Base-by-base conservation (phyloP, 139 green algal species). In the Chlorella vulgaris region DNA sequence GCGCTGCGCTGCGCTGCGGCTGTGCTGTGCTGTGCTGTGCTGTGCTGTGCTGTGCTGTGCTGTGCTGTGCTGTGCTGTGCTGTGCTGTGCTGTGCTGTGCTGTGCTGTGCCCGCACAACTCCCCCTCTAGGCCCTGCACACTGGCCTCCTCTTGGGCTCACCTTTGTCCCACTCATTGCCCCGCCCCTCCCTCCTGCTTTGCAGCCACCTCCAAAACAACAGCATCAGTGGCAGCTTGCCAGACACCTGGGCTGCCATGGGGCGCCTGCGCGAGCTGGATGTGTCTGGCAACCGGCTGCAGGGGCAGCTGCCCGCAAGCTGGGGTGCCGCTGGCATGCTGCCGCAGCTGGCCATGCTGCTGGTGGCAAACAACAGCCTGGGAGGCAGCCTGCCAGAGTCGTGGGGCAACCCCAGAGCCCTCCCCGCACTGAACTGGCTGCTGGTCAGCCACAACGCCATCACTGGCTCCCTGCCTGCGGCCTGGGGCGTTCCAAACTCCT, bases 401-500 rank as follows among this genome's bases (percentile, higher is more conserved):
- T 81, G 74, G 74, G 74, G 74, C 58, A 40, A 29, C 38, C 58
- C 74, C 1, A 21, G 38, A 7, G 74, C 39, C 6, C 60, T 81
- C n/a, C 74, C 74, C n/a, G 38, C 74, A 2, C 74, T 81, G 28
- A 22, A 31, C 13, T 58, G 39, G 38, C 74, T 81, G 74, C 58
- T 71, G 19, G 39, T 43, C 7, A 36, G 18, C 39, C 19, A 15
- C n/a, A 81, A 81, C 74, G 43, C 29, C 58, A 15, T 81, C 26
- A 47, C 13, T 6, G 74, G 74, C 60, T 28, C 38, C 58, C 74
- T 81, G 58, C 74, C 74, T 0, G 39, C 39, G 35, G 58, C 15
- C 8, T 81, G 74, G 74, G 74, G 74, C 39, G 39, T 8, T 4
- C 74, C 74, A 31, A 60, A 33, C 39, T 71, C 58, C 38, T 81